These are phyloP conservation scores for Linnemannia exigua DNA, from an alignment of 192 early-diverging fungal species.

Conservation along the genomic window DNA sequence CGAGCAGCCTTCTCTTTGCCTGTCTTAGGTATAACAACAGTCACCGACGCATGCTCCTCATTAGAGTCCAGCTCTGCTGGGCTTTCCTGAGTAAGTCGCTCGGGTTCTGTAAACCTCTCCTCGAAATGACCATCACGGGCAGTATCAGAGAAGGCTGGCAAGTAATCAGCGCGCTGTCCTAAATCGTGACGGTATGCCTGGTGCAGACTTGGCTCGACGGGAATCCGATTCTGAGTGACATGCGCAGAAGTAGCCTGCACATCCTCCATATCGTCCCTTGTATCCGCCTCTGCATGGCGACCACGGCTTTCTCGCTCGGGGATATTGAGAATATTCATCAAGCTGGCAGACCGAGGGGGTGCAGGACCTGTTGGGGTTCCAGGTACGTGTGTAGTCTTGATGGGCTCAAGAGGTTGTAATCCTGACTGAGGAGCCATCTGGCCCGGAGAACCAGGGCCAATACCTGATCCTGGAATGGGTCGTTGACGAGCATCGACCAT, in stretches of 20 bases:
- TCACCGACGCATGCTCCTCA: neutral
- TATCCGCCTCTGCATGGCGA: neutral
- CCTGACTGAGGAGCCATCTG: neutral
- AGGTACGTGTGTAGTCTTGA: neutral
- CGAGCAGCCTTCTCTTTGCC: constrained; percentile 20
- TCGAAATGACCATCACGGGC: neutral
- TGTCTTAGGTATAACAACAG: neutral
- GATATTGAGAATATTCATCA: constrained; percentile 47
- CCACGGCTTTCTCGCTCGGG: constrained; percentile 17
- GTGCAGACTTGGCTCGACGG: neutral
- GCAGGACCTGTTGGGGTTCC: constrained; percentile 11
- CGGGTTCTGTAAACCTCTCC: neutral
- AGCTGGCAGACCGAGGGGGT: constrained; percentile 30
- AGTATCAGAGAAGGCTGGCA: neutral
- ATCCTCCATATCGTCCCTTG: constrained; percentile 11
- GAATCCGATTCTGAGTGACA: neutral
- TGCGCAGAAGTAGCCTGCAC: neutral
- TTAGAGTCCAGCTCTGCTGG: neutral
- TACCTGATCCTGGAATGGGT: neutral
- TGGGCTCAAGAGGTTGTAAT: neutral
- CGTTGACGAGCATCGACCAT: constrained; percentile 12
- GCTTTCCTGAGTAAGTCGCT: neutral
- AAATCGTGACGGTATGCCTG: neutral
- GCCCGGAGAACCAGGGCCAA: neutral
- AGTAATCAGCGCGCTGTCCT: neutral